Evolutionary conservation across 2,329 filamentous ascomycete species (phyloP), one percentile per base, ranked within the genome.

Genomic region (Penicillium sp.): DNA sequence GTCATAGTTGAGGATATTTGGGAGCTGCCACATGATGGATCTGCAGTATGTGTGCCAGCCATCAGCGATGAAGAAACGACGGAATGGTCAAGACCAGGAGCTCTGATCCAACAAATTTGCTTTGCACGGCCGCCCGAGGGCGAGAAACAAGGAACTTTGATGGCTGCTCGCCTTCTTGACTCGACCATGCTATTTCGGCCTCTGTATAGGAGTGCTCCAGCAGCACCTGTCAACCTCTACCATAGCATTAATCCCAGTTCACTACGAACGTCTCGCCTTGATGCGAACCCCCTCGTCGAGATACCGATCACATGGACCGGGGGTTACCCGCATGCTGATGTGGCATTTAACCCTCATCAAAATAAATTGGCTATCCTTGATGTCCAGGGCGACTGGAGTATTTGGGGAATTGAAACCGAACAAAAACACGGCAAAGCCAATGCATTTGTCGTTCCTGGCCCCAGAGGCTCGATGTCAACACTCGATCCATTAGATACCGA

Each of bases 331-430:
- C 83, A 85, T 67, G 79, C 79, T 1, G 79, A 86, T 69, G 76
- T 87, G 11, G 68, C 78, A 7, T 87, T 87, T 69, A 86, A 87
- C 64, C 84, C 84, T 4, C 82, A 83, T 66, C 77, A 81, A 55
- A 76, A 77, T n/a, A 81, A 85, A 64, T 68, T 87, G 56, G 84
- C 77, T 2, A 73, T 87, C 14, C 69, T 87, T 21, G 83, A 87
- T 65, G 75, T 77, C 45, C 63, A 69, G 29, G 83, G 83, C 1
- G 73, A 72, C 39, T 88, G 85, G 85, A 80, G 74, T 52, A 67
- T 87, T 39, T 78, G 73, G 79, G 74, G 75, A 57, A 62, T 81
- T 22, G 68, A 71, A 27, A 71, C 74, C 44, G 68, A 71, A 31
- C 58, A 66, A 45, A 68, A 67, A 54, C 60, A 67, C 49, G 63